Conservation (phyloP, 768 basidiomycete genomes). For the Rhodotorula babjevae region DNA sequence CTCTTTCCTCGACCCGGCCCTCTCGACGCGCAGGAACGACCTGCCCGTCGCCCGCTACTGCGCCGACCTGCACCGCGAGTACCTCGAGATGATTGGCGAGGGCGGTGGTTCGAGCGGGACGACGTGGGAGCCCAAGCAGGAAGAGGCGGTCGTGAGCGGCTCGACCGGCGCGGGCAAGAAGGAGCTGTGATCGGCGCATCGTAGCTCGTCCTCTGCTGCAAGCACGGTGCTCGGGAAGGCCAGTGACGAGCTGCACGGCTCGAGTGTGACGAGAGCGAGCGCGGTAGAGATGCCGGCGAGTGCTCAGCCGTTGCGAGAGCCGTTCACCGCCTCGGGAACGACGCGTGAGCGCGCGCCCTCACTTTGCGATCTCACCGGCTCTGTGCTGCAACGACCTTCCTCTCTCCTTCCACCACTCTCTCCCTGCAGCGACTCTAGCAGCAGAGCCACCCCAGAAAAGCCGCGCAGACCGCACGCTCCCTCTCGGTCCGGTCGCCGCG, state of each 20-base stretch:
- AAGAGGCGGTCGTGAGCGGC: not conserved
- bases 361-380: not conserved
- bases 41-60: slow-evolving; percentile 33
- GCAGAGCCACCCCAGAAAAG: not conserved
- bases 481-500: not conserved
- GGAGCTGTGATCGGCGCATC: not conserved
- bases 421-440: not conserved
- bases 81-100: slow-evolving; percentile 32
- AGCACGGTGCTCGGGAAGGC: not conserved
- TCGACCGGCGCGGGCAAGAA: not conserved
- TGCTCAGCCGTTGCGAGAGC: too few relatives aligned
- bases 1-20: not conserved
- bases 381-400: too few relatives aligned
- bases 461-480: not conserved
- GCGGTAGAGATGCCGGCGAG: too few relatives aligned
- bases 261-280: too few relatives aligned
- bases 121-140: slow-evolving; percentile 4
- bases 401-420: too few relatives aligned
- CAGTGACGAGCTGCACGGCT: too few relatives aligned
- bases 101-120: slow-evolving; percentile 11
- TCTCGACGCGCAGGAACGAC: slow-evolving; percentile 23
- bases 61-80: slow-evolving; percentile 26
- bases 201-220: too few relatives aligned
- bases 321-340: too few relatives aligned
- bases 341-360: too few relatives aligned